Evolutionary conservation across 2,329 filamentous ascomycete species (phyloP).

Genomic region (Fusarium succisae): DNA sequence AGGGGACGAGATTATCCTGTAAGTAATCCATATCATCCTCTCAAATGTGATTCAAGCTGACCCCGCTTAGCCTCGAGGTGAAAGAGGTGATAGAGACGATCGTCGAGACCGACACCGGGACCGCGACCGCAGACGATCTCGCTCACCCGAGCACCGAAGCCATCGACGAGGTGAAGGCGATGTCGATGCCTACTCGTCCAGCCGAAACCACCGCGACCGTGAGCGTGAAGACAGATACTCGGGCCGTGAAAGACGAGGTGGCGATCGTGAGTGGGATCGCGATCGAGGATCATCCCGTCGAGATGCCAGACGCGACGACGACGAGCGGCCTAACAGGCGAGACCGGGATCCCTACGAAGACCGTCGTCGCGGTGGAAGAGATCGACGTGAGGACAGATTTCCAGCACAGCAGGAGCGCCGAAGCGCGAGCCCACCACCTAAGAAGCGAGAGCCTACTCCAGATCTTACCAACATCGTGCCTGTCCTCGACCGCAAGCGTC

Average conservation of each 20-base stretch:
- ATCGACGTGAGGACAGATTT: slow-evolving; percentile 53
- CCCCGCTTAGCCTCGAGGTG: slow-evolving; percentile 42
- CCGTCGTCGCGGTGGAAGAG: slow-evolving; percentile 61
- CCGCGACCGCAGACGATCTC: slow-evolving; percentile 74
- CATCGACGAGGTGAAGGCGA: slow-evolving; percentile 77
- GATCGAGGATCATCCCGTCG: slow-evolving; percentile 71
- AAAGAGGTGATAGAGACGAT: slow-evolving; percentile 46
- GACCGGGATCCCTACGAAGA: slow-evolving; percentile 66
- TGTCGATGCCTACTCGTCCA: slow-evolving; percentile 92
- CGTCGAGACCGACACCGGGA: slow-evolving; percentile 46
- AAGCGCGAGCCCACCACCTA: slow-evolving; percentile 81
- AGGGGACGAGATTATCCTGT: slow-evolving; percentile 66
- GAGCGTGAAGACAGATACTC: slow-evolving; percentile 94
- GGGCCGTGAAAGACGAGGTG: slow-evolving; percentile 66
- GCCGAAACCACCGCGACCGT: slow-evolving; percentile 89
- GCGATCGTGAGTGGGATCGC: slow-evolving; percentile 79
- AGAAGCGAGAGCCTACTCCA: slow-evolving; percentile 94
- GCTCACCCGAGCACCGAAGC: slow-evolving; percentile 79
- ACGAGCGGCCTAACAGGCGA: slow-evolving; percentile 63
- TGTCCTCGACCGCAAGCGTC: slow-evolving; percentile 85
- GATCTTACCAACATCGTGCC: slow-evolving; percentile 89
- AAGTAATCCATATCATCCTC: slow-evolving; percentile 40
- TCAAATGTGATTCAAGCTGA: slow-evolving; percentile 28
- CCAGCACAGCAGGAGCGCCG: slow-evolving; percentile 65
- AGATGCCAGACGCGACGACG: slow-evolving; percentile 73